Conservation (phyloP, 768 basidiomycete species). For the Panaeolus cyanescens region DNA sequence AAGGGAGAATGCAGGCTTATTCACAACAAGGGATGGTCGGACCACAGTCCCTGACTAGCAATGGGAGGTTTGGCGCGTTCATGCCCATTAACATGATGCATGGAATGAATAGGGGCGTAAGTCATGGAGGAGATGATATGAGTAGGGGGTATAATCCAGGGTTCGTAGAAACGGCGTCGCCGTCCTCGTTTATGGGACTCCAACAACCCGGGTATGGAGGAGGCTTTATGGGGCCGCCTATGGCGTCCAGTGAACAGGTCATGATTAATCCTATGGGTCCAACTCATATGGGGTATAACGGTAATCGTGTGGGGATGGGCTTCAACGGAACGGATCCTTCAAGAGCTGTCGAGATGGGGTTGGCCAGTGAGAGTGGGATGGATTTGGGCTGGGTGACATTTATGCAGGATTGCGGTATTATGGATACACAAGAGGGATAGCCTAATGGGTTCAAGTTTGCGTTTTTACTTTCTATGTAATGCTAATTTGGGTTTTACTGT, state of each 20-base stretch:
- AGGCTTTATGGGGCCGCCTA: background rate
- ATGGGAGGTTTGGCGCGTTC: background rate
- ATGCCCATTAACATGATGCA: background rate
- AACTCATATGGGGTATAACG: background rate
- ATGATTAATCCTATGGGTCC: background rate
- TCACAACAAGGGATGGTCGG: background rate
- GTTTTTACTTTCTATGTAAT: too few species aligned
- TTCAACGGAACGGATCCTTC: conserved; percentile 22
- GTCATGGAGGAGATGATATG: background rate
- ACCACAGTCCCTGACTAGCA: background rate
- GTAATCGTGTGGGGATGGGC: background rate
- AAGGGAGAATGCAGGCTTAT: too few species aligned
- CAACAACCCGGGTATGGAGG: background rate
- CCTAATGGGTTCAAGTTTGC: background rate
- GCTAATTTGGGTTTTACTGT: too few species aligned
- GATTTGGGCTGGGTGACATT: conserved; percentile 52
- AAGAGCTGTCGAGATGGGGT: conserved; percentile 43
- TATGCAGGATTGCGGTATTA: conserved; percentile 52
- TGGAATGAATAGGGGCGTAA: background rate
- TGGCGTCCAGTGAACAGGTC: background rate
- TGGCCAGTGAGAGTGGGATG: conserved; percentile 45
- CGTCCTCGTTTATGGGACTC: background rate
- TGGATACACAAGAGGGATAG: conserved; percentile 27
- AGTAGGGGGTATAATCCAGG: background rate
- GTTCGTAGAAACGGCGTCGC: too few species aligned